Evolutionary conservation across 2,329 filamentous ascomycete species (phyloP).

Genomic region (Sarocladiaceae sp.): DNA sequence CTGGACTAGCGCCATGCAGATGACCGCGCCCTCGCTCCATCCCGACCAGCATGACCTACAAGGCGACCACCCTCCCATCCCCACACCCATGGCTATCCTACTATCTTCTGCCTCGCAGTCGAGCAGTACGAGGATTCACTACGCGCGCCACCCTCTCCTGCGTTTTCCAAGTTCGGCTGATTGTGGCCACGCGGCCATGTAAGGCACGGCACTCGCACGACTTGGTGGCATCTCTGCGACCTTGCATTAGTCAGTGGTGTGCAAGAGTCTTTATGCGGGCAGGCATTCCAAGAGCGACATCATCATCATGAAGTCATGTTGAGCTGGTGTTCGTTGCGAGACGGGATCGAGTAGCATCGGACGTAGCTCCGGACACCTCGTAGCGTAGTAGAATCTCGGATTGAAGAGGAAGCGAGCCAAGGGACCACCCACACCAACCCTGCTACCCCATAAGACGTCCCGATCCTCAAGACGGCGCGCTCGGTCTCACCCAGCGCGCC

Average conservation of each 20-base stretch:
- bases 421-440: constrained; percentile 6
- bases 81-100: background rate
- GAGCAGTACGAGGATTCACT: background rate
- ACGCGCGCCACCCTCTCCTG: constrained; percentile 4
- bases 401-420: background rate
- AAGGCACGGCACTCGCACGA: constrained; percentile 18
- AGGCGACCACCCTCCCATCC: background rate
- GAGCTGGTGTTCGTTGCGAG: background rate
- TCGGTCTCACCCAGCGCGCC: constrained; percentile 7
- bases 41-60: constrained; percentile 7
- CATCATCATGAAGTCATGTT: constrained; percentile 1
- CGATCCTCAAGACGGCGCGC: constrained; percentile 4
- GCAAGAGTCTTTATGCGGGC: background rate
- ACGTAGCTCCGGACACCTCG: background rate
- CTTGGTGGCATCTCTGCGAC: background rate
- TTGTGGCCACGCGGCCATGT: constrained; percentile 22
- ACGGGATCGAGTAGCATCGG: background rate
- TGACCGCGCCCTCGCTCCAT: constrained; percentile 5
- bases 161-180: background rate
- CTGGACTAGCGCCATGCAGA: constrained; percentile 6
- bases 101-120: background rate
- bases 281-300: background rate
- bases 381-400: background rate
- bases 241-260: background rate
- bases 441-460: background rate